These are phyloP conservation scores for Paracoccidioides brasiliensis DNA, from an alignment of 2,329 filamentous ascomycete species.

Conservation along the genomic window DNA sequence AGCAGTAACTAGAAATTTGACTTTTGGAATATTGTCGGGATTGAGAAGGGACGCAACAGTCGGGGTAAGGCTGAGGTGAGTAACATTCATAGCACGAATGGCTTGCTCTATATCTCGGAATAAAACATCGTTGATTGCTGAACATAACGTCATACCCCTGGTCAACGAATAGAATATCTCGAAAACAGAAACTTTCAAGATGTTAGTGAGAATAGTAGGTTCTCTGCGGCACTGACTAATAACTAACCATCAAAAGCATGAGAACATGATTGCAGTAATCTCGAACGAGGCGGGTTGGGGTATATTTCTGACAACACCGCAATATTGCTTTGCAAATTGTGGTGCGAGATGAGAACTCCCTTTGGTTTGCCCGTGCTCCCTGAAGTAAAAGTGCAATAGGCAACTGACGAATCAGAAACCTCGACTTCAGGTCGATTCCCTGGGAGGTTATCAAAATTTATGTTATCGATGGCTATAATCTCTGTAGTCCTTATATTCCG, in stretches of 20 bases:
- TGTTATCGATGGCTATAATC: neutral
- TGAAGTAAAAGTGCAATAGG: conserved; percentile 73
- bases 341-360: conserved; percentile 63
- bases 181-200: conserved; percentile 58
- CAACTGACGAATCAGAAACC: conserved; percentile 36
- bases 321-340: conserved; percentile 67
- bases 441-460: neutral
- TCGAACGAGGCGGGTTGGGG: conserved; percentile 40
- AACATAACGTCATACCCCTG: conserved; percentile 64
- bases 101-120: conserved; percentile 58
- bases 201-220: conserved; percentile 9
- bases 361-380: conserved; percentile 73
- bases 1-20: conserved; percentile 65
- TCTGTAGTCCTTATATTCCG: neutral
- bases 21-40: conserved; percentile 53
- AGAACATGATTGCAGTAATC: conserved; percentile 70
- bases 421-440: neutral
- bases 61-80: conserved; percentile 74
- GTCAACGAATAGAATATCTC: conserved; percentile 82
- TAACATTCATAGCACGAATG: conserved; percentile 52
- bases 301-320: conserved; percentile 53
- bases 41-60: conserved; percentile 68
- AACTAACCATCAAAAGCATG: conserved; percentile 58
- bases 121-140: conserved; percentile 58
- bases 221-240: neutral